Percentiles rank a stretch among this genome's conserved stretches.
Conservation (phyloP, 495 filamentous ascomycete species). For the Cercophora newfieldiana region DNA sequence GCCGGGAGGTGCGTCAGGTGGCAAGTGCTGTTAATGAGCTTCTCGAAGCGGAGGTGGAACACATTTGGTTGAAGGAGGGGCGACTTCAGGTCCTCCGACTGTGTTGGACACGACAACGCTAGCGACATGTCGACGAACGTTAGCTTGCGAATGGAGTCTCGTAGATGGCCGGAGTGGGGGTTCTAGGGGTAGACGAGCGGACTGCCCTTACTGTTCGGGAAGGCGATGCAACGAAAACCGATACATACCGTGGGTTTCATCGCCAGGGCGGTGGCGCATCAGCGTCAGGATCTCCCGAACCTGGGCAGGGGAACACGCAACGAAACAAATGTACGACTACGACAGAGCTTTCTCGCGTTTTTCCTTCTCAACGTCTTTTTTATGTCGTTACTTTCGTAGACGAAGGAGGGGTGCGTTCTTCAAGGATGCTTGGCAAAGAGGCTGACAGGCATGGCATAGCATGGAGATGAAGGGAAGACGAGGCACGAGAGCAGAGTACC, state of each 20-base stretch:
- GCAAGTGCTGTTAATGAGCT: conserved; percentile 79
- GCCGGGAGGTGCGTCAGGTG: conserved; percentile 61
- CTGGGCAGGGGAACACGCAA: not conserved
- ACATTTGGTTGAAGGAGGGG: not conserved
- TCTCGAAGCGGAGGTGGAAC: not conserved
- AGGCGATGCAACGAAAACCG: not conserved
- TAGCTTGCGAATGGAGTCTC: not conserved
- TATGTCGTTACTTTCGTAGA: conserved; percentile 15
- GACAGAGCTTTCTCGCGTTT: conserved; percentile 1
- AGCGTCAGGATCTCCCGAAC: not conserved
- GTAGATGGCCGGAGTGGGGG: not conserved
- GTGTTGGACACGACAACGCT: not conserved
- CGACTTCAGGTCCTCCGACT: not conserved
- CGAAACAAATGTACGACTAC: conserved; percentile 12
- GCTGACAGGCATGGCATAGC: conserved; percentile 3
- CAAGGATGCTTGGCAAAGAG: not conserved
- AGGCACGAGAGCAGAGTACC: conserved; percentile 19
- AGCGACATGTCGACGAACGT: not conserved
- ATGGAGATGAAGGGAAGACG: conserved; percentile 9
- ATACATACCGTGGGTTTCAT: not conserved
- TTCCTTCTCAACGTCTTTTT: conserved; percentile 6
- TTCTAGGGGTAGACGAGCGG: not conserved
- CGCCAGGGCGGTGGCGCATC: not conserved
- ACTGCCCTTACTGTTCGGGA: not conserved
- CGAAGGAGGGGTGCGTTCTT: not conserved